Evolutionary conservation across 805 yeast genomes (phyloP), one percentile per base, ranked within the genome.

Genomic region (Schwanniomyces sp.): DNA sequence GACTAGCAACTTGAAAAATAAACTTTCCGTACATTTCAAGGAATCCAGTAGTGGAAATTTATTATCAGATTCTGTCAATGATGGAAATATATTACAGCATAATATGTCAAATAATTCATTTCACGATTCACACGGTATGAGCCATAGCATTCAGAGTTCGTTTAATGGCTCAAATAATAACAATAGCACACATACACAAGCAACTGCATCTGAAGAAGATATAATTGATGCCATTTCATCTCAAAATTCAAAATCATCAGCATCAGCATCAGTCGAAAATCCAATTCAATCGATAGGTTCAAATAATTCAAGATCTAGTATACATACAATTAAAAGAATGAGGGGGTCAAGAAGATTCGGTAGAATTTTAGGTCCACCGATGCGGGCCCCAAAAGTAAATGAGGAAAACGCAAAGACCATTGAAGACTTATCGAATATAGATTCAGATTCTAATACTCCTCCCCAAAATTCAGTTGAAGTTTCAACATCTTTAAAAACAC

Each of bases 291-390:
- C 43, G 28, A 42, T 44, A 2, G 27, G 25, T n/a, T 42, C 52
- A 9, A 45, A 32, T 37, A 46, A 40, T 14, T 43, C 52, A 21
- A 40, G 43, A 16, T 32, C 43, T n/a, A 44, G 39, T 14, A 44
- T 42, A 12, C 54, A 54, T 34, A 52, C 62, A 12, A 46, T 64
- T n/a, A 66, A 61, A 46, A 49, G 70, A 41, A 57, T 66, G 28
- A 57, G 72, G 41, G 65, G 72, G 10, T 52, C 68, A 1, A 63
- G 76, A 48, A 62, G 78, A 29, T 69, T 72, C 44, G 69, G 70
- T 5, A 64, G 59, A 47, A 45, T 58, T 2, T 51, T 80, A 34
- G 84, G 84, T 1, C 82, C 82, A 9, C 83, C 84, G 1, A 71
- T 76, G 52, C 59, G 84, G 42, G 69, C 77, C 2, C 61, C 72